These are phyloP conservation scores for Emmonsia crescens DNA, from an alignment of 2,329 filamentous ascomycete species.

Conservation along the genomic window DNA sequence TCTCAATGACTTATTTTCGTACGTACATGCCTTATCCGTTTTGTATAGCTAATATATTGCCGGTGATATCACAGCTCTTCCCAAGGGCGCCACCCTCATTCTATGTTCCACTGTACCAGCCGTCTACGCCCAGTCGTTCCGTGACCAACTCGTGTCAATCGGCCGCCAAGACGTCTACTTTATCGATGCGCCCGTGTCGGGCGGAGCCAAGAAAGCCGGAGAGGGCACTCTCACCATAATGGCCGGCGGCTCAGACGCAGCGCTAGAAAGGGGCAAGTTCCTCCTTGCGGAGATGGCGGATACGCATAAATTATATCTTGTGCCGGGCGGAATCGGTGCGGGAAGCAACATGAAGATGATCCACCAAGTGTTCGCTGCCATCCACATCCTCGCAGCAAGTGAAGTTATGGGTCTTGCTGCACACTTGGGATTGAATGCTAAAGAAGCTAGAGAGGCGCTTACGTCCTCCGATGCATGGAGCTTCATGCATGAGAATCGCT, in stretches of 20 bases:
- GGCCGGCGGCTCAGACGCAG: constrained; percentile 50
- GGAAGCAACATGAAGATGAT: constrained; percentile 53
- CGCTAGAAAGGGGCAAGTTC: constrained; percentile 46
- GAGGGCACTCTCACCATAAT: constrained; percentile 67
- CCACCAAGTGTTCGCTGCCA: constrained; percentile 53
- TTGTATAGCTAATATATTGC: constrained; percentile 10
- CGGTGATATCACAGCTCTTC: constrained; percentile 32
- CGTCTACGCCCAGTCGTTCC: constrained; percentile 52
- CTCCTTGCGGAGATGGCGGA: constrained; percentile 54
- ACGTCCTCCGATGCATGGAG: constrained; percentile 42
- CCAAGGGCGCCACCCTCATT: constrained; percentile 49
- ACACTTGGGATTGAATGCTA: constrained; percentile 43
- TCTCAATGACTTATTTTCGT: background rate
- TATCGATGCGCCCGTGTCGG: constrained; percentile 63
- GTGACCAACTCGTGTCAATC: constrained; percentile 43
- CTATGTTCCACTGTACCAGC: constrained; percentile 62
- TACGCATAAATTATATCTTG: constrained; percentile 49
- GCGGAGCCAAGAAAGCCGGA: constrained; percentile 56
- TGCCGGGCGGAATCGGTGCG: constrained; percentile 49
- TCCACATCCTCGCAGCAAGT: constrained; percentile 50
- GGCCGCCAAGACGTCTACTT: constrained; percentile 54
- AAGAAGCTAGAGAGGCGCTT: constrained; percentile 34
- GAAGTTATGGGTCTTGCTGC: constrained; percentile 52
- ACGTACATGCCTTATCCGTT: background rate
- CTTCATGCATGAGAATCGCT: constrained; percentile 53